Evolutionary conservation across 139 green algal species (phyloP), one percentile per base, ranked within the genome.

Genomic region (Astrephomene gubernaculifera): DNA sequence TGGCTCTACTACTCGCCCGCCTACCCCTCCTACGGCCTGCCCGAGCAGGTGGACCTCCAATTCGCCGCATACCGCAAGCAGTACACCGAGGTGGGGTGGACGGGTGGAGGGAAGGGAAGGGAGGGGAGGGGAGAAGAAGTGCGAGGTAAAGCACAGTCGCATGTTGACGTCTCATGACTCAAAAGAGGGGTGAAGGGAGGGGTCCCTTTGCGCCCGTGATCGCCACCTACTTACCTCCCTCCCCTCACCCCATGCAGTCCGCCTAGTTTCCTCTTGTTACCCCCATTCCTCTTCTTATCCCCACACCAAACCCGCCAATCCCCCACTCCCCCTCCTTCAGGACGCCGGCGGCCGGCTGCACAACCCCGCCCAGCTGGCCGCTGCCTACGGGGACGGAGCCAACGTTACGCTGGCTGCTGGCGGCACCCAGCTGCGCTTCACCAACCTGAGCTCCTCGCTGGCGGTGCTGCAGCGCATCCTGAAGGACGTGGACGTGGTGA

Each of bases 401-500:
- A 87, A 49, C 57, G 73, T 71, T 1, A 38, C 53, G 39, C 3
- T 71, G 43, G 12, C 27, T 21, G 6, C 8, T 7, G 44, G 25
- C 36, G 22, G 41, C 27, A 22, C 73, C 53, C 31, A 69, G 22
- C 6, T 45, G 41, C n/a, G n/a, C n/a, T n/a, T 85, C 25, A 52
- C 3, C 39, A 71, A 80, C 25, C 69, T 82, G 7, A 25, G 45
- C 8, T 75, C 60, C 71, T 61, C 68, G 24, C 1, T 38, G 9
- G 44, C 68, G 17, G 31, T 25, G 45, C 85, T 92, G 67, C 60
- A 41, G 35, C 27, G 31, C 5, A 84, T 92, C 25, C 71, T 92
- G 12, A 63, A 81, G 68, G 52, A 81, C 73, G 91, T 94, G 3
- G 93, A 96, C 41, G 73, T 94, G 1, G 65, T 95, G 2, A 92